These are phyloP conservation scores for Pelargonium nanum DNA, from an alignment of 345 rosid genomes.

Conservation along the genomic window DNA sequence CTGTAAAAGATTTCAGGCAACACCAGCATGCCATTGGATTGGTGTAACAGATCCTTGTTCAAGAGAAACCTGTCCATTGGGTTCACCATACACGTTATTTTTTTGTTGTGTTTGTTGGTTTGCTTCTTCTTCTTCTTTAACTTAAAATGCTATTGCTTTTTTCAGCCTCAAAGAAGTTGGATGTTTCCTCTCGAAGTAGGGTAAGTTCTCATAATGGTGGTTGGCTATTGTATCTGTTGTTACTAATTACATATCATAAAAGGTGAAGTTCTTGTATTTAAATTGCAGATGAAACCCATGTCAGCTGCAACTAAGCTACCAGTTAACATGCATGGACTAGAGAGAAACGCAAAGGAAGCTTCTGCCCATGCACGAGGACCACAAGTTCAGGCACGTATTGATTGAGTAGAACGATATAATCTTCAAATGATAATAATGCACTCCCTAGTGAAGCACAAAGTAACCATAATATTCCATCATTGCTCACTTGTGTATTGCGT, in stretches of 20 bases:
- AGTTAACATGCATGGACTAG: neutral
- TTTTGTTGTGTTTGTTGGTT: neutral
- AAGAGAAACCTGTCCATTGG: neutral
- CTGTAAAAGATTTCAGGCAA: too few species aligned
- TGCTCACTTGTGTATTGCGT: too few species aligned
- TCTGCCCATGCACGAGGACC: conserved; percentile 2
- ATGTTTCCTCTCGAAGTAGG: conserved; percentile 10
- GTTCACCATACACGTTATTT: neutral
- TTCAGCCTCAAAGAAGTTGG: conserved; percentile 17
- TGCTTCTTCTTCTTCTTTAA: neutral
- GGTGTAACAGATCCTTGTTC: too few species aligned
- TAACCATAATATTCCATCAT: too few species aligned
- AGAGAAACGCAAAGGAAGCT: conserved; percentile 2
- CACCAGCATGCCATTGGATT: too few species aligned
- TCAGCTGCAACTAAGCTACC: conserved; percentile 11
- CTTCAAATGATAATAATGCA: too few species aligned
- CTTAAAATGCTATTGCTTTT: neutral
- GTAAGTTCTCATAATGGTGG: conserved; percentile 12
- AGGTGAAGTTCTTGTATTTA: neutral
- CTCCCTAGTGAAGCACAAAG: too few species aligned
- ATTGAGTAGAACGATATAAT: neutral
- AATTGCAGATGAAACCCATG: conserved; percentile 17
- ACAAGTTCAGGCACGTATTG: conserved; percentile 12
- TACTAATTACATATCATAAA: neutral
- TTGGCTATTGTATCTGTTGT: neutral